Percentiles rank a stretch among this genome's conserved stretches.
Conservation (phyloP, 1,284 basidiomycete species). For the Trichosporon faecale region DNA sequence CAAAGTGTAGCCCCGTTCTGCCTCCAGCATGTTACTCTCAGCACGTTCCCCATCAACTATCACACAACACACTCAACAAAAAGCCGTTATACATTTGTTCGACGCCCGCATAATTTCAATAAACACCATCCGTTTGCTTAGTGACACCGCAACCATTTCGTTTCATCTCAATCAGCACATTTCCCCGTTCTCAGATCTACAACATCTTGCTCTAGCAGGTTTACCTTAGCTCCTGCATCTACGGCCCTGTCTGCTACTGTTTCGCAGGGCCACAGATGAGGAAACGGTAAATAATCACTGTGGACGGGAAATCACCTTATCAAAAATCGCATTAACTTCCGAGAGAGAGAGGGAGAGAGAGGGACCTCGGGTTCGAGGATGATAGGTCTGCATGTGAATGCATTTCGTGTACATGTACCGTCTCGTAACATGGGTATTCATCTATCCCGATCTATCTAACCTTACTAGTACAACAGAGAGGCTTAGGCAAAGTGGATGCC, state of each 20-base stretch:
- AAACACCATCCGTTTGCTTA: not conserved
- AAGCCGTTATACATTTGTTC: not conserved
- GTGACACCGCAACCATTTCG: conserved; percentile 7
- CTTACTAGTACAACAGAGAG: conserved; percentile 20
- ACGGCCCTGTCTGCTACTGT: not conserved
- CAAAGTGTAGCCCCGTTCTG: not conserved
- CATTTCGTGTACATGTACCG: conserved; percentile 28
- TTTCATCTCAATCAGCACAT: conserved; percentile 8
- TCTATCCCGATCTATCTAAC: conserved; percentile 6
- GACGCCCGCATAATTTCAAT: conserved; percentile 6
- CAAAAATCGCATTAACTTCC: conserved; percentile 10
- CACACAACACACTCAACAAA: not conserved
- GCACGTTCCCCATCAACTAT: not conserved
- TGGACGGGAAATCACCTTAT: not conserved
- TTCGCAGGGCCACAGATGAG: not conserved
- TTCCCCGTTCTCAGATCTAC: not conserved
- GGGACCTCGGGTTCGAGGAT: conserved; percentile 6
- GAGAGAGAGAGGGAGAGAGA: not conserved
- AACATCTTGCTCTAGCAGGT: not conserved
- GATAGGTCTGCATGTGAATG: conserved; percentile 21
- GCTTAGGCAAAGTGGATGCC: conserved; percentile 75
- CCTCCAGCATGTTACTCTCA: not conserved
- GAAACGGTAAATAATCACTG: not conserved
- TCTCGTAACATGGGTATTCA: not conserved
- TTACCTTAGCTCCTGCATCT: not conserved